A percentile compares a stretch with the other conserved stretches of the same genome.
Evolutionary conservation across 1,284 basidiomycete genomes (phyloP).

Genomic region (Blastosporella zonata): DNA sequence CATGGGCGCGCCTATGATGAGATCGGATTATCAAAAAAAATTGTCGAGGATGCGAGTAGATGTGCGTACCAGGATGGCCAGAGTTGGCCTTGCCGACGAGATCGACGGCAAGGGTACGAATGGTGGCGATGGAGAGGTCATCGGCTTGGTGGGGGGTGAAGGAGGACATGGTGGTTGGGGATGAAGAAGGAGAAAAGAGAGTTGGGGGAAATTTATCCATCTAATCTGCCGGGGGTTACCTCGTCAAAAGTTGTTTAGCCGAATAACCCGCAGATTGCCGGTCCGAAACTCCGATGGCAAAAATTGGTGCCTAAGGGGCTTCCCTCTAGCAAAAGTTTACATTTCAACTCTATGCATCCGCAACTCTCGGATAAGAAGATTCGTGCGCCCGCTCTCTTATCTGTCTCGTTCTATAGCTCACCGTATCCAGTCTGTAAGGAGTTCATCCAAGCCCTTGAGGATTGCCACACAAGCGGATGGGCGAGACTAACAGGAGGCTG

Average conservation of each 20-base stretch:
- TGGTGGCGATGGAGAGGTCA: constrained; percentile 60
- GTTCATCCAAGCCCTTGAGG: constrained; percentile 69
- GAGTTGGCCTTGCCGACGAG: constrained; percentile 84
- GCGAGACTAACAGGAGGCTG: constrained; percentile 66
- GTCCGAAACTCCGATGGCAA: constrained; percentile 16
- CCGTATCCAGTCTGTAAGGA: constrained; percentile 59
- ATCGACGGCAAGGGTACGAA: constrained; percentile 71
- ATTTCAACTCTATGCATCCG: constrained; percentile 54
- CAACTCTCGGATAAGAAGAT: constrained; percentile 70
- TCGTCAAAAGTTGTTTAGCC: constrained; percentile 11
- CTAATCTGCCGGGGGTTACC: constrained; percentile 19
- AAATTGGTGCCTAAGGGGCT: not conserved
- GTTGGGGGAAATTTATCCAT: constrained; percentile 20
- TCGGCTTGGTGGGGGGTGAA: constrained; percentile 46
- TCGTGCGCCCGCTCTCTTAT: constrained; percentile 36
- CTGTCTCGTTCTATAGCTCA: constrained; percentile 2
- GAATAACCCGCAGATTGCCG: constrained; percentile 9
- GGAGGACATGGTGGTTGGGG: constrained; percentile 38
- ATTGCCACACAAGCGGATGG: constrained; percentile 63
- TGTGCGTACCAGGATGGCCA: constrained; percentile 75
- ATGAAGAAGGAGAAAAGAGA: constrained; percentile 13
- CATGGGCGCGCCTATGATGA: constrained; percentile 74
- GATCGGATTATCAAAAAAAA: constrained; percentile 7
- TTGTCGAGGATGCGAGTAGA: not conserved
- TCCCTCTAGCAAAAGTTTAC: not conserved